A percentile compares a stretch with the other conserved stretches of the same genome.
These are phyloP conservation scores for Populus hybrid DNA, from an alignment of 441 rosid species.

Conservation along the genomic window DNA sequence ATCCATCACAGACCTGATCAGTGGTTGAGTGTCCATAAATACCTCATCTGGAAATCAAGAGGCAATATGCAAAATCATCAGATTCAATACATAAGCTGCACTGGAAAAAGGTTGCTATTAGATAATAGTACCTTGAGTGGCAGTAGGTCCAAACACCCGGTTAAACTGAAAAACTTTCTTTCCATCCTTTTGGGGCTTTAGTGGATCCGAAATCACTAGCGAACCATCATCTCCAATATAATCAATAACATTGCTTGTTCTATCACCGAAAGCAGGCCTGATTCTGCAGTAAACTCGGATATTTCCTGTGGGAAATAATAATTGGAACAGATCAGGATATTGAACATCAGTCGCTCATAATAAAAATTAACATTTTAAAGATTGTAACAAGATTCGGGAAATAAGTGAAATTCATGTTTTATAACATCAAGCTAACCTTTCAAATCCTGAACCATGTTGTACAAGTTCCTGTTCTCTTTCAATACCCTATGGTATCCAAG, in stretches of 20 bases:
- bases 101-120: neutral
- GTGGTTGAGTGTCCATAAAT: slow-evolving; percentile 69
- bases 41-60: slow-evolving; percentile 50
- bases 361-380: slow-evolving; percentile 1
- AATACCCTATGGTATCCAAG: slow-evolving; percentile 78
- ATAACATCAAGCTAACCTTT: slow-evolving; percentile 45
- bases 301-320: slow-evolving; percentile 50
- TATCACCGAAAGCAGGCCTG: slow-evolving; percentile 52
- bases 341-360: neutral
- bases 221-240: slow-evolving; percentile 77
- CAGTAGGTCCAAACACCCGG: slow-evolving; percentile 62
- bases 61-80: slow-evolving; percentile 16
- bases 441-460: slow-evolving; percentile 96
- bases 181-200: slow-evolving; percentile 65
- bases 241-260: slow-evolving; percentile 48
- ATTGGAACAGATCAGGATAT: slow-evolving; percentile 11
- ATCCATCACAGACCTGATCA: slow-evolving; percentile 92
- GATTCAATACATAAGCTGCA: slow-evolving; percentile 15
- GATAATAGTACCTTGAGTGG: slow-evolving; percentile 59
- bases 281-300: slow-evolving; percentile 93
- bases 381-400: too few relatives aligned
- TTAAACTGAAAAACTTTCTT: slow-evolving; percentile 77
- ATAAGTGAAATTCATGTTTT: neutral
- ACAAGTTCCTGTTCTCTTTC: slow-evolving; percentile 76
- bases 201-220: slow-evolving; percentile 70